Evolutionary conservation across 352 stramenopile genomes (phyloP).

Genomic region (Globisporangium middletonii): DNA sequence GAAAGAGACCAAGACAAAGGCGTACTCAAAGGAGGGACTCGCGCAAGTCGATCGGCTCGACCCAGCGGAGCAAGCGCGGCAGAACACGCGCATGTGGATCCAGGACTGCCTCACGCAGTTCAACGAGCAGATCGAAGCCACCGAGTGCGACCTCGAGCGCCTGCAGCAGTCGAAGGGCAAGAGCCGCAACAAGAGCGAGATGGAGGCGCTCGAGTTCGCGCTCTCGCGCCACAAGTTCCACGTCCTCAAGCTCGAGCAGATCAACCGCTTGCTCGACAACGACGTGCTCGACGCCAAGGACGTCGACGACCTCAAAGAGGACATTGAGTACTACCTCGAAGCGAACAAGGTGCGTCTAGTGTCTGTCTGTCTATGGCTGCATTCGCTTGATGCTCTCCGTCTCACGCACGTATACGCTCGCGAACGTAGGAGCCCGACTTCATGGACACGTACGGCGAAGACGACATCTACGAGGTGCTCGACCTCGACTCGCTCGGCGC

Average conservation of each 20-base stretch:
- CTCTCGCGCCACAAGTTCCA: constrained; percentile 95
- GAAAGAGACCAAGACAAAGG: constrained; percentile 99
- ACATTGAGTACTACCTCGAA: constrained; percentile 98
- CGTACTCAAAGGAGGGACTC: constrained; percentile 98
- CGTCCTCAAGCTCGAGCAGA: constrained; percentile 96
- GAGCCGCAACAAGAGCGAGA: constrained; percentile 92
- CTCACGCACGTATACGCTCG: background rate
- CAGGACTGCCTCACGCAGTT: constrained; percentile 75
- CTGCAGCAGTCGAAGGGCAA: constrained; percentile 88
- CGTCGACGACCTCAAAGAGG: constrained; percentile 96
- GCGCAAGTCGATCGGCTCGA: constrained; percentile 91
- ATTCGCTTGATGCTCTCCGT: background rate
- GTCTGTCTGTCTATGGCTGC: background rate
- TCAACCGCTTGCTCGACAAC: constrained; percentile 97
- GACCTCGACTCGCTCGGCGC: constrained; percentile 90
- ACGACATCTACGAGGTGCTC: constrained; percentile 95
- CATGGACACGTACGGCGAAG: constrained; percentile 86
- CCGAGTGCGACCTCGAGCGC: constrained; percentile 79
- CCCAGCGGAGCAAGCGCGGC: constrained; percentile 77
- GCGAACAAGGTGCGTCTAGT: constrained; percentile 51
- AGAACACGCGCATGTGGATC: constrained; percentile 82
- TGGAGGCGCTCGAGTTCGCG: constrained; percentile 88
- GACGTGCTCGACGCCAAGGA: constrained; percentile 88
- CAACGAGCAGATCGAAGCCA: constrained; percentile 87
- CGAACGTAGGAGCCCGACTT: constrained; percentile 86